A percentile compares a stretch with the other conserved stretches of the same genome.
Evolutionary conservation across 345 rosid species (phyloP).

Genomic region (Lepidium aucheri): DNA sequence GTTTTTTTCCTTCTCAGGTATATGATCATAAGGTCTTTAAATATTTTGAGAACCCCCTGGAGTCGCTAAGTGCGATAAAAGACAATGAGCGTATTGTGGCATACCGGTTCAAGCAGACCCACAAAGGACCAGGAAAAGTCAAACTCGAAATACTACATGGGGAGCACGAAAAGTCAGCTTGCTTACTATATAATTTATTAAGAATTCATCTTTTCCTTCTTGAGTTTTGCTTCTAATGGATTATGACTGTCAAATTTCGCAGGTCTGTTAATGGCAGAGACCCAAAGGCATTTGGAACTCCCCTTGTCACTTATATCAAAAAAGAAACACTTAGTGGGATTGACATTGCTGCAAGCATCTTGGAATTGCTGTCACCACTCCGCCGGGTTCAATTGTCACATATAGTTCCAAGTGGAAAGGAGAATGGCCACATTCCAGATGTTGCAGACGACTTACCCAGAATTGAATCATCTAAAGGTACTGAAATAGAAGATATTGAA

Average conservation of each 20-base stretch:
- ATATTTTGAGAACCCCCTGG: slow-evolving; percentile 46
- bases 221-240: neutral
- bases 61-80: slow-evolving; percentile 44
- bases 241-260: slow-evolving; percentile 6
- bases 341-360: slow-evolving; percentile 45
- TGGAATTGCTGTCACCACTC: slow-evolving; percentile 56
- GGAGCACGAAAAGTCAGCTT: slow-evolving; percentile 48
- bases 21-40: slow-evolving; percentile 52
- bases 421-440: slow-evolving; percentile 40
- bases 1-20: slow-evolving; percentile 37
- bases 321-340: slow-evolving; percentile 49
- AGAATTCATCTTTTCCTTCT: neutral
- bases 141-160: slow-evolving; percentile 59
- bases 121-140: slow-evolving; percentile 49
- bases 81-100: slow-evolving; percentile 84
- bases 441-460: slow-evolving; percentile 40
- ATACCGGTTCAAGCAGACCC: slow-evolving; percentile 44
- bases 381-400: slow-evolving; percentile 39
- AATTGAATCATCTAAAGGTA: slow-evolving; percentile 26
- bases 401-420: slow-evolving; percentile 32
- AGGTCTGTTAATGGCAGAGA: slow-evolving; percentile 40
- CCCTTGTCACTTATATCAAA: slow-evolving; percentile 57
- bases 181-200: neutral
- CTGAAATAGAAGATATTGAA: slow-evolving; percentile 32
- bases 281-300: slow-evolving; percentile 52